Percentiles rank a stretch among this genome's conserved stretches.
These are phyloP conservation scores for Asterochloris erici DNA, from an alignment of 139 green algal species.

Conservation along the genomic window DNA sequence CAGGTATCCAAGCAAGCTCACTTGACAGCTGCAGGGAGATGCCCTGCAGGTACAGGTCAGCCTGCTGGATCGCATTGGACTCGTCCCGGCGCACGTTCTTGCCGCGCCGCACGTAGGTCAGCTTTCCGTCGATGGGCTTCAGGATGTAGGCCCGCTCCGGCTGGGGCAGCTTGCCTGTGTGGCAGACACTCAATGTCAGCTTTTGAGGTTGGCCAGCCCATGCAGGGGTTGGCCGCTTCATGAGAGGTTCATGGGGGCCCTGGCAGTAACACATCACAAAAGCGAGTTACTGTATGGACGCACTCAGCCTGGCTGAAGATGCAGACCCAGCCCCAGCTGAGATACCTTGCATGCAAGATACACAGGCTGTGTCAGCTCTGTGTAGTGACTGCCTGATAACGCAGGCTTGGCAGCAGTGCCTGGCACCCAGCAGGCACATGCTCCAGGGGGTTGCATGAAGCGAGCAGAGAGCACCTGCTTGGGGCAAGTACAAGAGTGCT, in stretches of 20 bases:
- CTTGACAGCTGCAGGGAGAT: slow-evolving; percentile 52
- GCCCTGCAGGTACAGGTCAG: slow-evolving; percentile 35
- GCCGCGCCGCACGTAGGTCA: slow-evolving; percentile 56
- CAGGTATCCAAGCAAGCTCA: not conserved
- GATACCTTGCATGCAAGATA: no score
- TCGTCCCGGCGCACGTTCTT: slow-evolving; percentile 33
- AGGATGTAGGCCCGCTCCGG: slow-evolving; percentile 57
- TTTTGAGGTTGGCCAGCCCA: not conserved
- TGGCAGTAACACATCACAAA: no score
- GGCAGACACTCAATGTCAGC: not conserved
- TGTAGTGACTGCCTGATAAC: no score
- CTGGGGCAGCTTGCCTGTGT: not conserved
- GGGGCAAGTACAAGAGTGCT: no score
- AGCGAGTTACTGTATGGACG: no score
- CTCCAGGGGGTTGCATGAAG: no score
- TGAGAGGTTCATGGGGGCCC: not conserved
- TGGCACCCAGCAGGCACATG: no score
- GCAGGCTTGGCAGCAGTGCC: no score
- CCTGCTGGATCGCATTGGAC: slow-evolving; percentile 30
- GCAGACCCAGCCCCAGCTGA: no score
- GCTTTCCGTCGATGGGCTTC: slow-evolving; percentile 53
- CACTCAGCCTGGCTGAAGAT: no score
- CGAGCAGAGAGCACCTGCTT: no score
- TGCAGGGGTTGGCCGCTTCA: not conserved
- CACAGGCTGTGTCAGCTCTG: no score